Conservation (phyloP, 2,329 filamentous ascomycete species). For the Clonostachys solani region DNA sequence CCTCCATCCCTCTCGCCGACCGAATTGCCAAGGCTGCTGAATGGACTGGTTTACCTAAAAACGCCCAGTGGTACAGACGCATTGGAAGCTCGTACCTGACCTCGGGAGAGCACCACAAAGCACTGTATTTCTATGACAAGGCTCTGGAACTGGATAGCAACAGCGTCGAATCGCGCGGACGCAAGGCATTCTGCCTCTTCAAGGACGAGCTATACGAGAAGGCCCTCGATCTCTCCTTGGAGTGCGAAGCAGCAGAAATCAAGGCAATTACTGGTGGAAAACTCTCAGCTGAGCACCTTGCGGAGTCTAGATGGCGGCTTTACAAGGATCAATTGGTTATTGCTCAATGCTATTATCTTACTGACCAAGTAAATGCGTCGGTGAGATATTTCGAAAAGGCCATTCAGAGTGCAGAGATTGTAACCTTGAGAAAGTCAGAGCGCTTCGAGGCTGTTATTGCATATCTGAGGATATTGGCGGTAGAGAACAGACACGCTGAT, state of each 20-base stretch:
- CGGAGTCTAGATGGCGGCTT: constrained; percentile 27
- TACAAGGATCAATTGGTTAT: constrained; percentile 34
- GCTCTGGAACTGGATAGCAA: constrained; percentile 28
- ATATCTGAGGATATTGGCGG: constrained; percentile 27
- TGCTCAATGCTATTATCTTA: constrained; percentile 26
- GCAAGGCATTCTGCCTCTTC: constrained; percentile 33
- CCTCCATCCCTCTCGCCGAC: constrained; percentile 22
- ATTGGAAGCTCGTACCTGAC: constrained; percentile 33
- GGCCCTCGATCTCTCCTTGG: constrained; percentile 25
- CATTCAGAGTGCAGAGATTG: constrained; percentile 18
- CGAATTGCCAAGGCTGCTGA: constrained; percentile 26
- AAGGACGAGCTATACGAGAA: constrained; percentile 26
- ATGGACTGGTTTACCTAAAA: constrained; percentile 27
- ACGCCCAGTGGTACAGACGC: constrained; percentile 29
- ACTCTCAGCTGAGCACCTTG: constrained; percentile 13
- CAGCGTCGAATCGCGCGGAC: constrained; percentile 29
- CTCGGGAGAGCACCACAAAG: constrained; percentile 24
- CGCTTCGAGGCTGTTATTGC: constrained; percentile 30
- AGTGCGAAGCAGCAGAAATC: constrained; percentile 28
- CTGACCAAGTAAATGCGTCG: constrained; percentile 21
- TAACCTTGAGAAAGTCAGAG: constrained; percentile 17
- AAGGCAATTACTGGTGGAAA: constrained; percentile 16
- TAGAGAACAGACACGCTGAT: constrained; percentile 26
- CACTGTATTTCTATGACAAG: constrained; percentile 26
- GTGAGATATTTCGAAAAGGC: constrained; percentile 29